A percentile compares a stretch with the other conserved stretches of the same genome.
Conservation (phyloP, 192 early-diverging fungal species). For the Backusella morwellensis region DNA sequence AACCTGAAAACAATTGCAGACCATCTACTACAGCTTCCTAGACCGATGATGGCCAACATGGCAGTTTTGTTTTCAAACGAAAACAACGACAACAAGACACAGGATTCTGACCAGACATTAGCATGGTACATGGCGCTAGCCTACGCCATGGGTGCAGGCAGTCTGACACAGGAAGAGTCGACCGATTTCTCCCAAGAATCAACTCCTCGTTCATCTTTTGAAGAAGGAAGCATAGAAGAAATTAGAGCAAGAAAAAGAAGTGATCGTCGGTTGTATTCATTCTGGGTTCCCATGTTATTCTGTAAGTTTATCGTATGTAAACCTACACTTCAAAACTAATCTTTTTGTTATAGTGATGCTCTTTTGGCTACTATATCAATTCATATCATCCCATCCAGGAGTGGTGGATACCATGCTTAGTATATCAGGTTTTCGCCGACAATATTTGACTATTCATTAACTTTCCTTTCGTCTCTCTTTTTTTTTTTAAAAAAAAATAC, state of each 20-base stretch:
- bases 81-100: background rate
- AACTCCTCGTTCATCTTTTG: constrained; percentile 6
- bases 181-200: background rate
- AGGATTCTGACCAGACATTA: constrained; percentile 20
- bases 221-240: background rate
- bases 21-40: constrained; percentile 18
- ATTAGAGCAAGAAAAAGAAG: constrained; percentile 24
- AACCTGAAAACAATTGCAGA: constrained; percentile 15
- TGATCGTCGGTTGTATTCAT: constrained; percentile 18
- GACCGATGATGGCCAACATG: constrained; percentile 31
- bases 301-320: constrained; percentile 14
- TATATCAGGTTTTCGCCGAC: constrained; percentile 18
- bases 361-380: constrained; percentile 24
- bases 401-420: constrained; percentile 17
- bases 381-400: constrained; percentile 22
- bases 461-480: background rate
- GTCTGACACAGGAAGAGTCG: background rate
- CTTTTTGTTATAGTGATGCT: constrained; percentile 13
- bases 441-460: constrained; percentile 20
- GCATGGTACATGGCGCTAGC: constrained; percentile 33
- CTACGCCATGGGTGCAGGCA: constrained; percentile 26
- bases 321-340: too few species aligned
- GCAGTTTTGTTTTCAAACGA: constrained; percentile 8
- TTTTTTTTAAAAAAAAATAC: background rate
- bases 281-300: constrained; percentile 30